Conservation (phyloP, 2,329 filamentous ascomycete species). For the Penicillium sp. region DNA sequence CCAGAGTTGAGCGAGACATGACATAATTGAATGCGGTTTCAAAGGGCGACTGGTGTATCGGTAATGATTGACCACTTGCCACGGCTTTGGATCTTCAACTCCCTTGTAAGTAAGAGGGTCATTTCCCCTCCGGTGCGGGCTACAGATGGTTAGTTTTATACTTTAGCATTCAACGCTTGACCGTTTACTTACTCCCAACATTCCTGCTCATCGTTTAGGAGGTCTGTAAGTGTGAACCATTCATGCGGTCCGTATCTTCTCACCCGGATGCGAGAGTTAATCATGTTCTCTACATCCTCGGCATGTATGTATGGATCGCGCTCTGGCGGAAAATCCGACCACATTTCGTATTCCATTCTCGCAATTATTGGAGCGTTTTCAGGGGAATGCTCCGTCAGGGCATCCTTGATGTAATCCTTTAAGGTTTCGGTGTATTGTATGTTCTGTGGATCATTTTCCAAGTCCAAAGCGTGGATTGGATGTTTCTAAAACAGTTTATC, state of each 20-base stretch:
- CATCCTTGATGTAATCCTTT: not conserved
- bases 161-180: not conserved
- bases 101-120: not conserved
- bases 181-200: not conserved
- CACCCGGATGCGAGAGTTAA: not conserved
- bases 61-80: not conserved
- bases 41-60: not conserved
- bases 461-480: not conserved
- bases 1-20: not conserved
- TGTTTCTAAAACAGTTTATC: not conserved
- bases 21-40: not conserved
- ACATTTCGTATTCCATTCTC: not conserved
- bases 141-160: not conserved
- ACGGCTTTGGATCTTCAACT: not conserved
- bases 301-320: not conserved
- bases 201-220: not conserved
- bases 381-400: not conserved
- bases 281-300: not conserved
- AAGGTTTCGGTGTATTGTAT: not conserved
- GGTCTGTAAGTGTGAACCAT: not conserved
- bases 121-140: not conserved
- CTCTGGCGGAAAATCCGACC: not conserved
- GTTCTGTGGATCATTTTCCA: not conserved
- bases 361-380: not conserved
- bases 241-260: not conserved